phyloP scores from a whole-genome alignment of 805 yeast genomes.

The Metschnikowia lochheadii region DNA sequence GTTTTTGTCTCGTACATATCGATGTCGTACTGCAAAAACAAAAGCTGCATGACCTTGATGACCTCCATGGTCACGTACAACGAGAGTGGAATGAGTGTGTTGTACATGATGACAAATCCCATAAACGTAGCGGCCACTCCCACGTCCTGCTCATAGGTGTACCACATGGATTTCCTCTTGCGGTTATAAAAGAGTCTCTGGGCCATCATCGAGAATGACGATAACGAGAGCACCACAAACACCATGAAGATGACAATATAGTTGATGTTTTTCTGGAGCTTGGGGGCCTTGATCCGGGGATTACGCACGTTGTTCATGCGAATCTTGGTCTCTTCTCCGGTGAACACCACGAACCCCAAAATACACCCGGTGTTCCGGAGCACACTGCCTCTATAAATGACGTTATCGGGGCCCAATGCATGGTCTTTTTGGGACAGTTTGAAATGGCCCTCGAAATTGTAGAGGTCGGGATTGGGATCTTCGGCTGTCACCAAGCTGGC shows the following conservation, averaged over 20 bases:
- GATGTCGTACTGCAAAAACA: constrained; percentile 80
- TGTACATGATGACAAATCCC: constrained; percentile 97
- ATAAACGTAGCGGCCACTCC: constrained; percentile 86
- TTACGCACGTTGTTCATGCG: constrained; percentile 91
- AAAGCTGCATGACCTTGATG: constrained; percentile 81
- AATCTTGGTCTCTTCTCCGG: constrained; percentile 94
- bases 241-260: constrained; percentile 87
- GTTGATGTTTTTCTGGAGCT: constrained; percentile 79
- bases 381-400: constrained; percentile 88
- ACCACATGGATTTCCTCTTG: constrained; percentile 57
- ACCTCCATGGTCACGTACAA: constrained; percentile 96
- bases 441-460: constrained; percentile 83
- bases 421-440: constrained; percentile 34
- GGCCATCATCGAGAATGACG: constrained; percentile 81
- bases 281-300: constrained; percentile 91
- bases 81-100: constrained; percentile 91
- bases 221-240: constrained; percentile 62
- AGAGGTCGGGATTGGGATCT: constrained; percentile 88
- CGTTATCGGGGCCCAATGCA: constrained; percentile 75
- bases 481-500: constrained; percentile 63
- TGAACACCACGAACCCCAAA: constrained; percentile 79
- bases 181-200: constrained; percentile 50
- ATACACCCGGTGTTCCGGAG: constrained; percentile 75
- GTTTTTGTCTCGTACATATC: constrained; percentile 88
- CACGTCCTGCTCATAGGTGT: constrained; percentile 64